Evolutionary conservation across 2,329 filamentous ascomycete genomes (phyloP).

Genomic region (Hypomyces rosellus): DNA sequence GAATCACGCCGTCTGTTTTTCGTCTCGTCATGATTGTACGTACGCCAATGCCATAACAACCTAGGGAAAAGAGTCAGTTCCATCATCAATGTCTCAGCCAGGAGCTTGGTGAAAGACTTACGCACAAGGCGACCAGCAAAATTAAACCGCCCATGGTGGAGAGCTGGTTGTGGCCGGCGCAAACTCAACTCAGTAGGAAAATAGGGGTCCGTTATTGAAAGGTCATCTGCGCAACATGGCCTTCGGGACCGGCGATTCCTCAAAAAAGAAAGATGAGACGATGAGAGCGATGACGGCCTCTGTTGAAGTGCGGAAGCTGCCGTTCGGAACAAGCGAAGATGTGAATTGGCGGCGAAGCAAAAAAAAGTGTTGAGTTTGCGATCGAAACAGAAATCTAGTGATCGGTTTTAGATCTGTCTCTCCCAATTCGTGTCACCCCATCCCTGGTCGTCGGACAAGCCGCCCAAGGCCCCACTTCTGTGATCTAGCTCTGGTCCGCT

Average conservation of each 20-base stretch:
- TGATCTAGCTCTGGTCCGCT: neutral
- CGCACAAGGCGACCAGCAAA: conserved; percentile 12
- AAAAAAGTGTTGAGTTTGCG: conserved; percentile 5
- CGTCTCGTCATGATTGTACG: conserved; percentile 19
- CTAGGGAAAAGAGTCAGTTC: conserved; percentile 22
- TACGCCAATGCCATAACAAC: conserved; percentile 56
- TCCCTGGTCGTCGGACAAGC: neutral
- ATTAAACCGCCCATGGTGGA: conserved; percentile 12
- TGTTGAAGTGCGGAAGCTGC: neutral
- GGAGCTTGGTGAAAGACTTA: conserved; percentile 5
- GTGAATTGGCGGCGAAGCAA: conserved; percentile 7
- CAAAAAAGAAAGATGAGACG: neutral
- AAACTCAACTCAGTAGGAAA: conserved; percentile 6
- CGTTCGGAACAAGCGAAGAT: neutral
- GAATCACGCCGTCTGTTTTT: neutral
- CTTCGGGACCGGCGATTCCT: conserved; percentile 4
- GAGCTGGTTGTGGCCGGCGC: conserved; percentile 6
- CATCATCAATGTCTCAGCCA: neutral
- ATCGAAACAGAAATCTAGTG: conserved; percentile 5
- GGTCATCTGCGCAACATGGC: conserved; percentile 12
- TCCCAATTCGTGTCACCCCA: conserved; percentile 4
- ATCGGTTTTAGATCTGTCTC: conserved; percentile 9
- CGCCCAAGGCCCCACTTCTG: conserved; percentile 6
- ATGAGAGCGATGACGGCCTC: neutral
- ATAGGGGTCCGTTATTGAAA: conserved; percentile 6